Evolutionary conservation across 176 grass and related monocot genomes (phyloP).

Genomic region (Rhynchospora tenuis): DNA sequence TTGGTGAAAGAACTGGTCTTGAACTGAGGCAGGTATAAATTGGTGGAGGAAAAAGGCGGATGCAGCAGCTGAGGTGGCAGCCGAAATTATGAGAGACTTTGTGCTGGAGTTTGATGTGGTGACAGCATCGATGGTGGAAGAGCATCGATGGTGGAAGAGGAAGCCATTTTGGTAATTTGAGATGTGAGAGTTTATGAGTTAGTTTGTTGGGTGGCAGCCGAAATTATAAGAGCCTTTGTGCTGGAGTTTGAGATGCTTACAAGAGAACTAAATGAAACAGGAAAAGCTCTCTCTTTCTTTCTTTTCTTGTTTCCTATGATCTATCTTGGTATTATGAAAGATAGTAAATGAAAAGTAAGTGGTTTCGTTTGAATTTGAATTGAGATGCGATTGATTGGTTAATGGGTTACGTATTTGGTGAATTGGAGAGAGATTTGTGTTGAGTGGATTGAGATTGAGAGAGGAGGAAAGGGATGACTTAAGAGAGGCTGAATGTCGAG

Average conservation of each 20-base stretch:
- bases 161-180: conserved; percentile 4
- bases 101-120: not conserved
- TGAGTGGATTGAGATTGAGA: not conserved
- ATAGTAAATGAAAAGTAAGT: not conserved
- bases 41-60: conserved; percentile 11
- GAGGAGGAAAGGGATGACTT: not conserved
- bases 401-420: not conserved
- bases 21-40: conserved; percentile 5
- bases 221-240: not conserved
- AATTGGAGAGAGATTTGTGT: not conserved
- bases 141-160: not conserved
- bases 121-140: not conserved
- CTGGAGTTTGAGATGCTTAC: not conserved
- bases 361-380: not conserved
- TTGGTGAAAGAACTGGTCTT: conserved; percentile 19
- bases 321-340: no score
- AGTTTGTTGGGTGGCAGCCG: conserved; percentile 12
- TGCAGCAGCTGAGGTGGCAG: not conserved
- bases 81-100: conserved; percentile 4
- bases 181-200: not conserved
- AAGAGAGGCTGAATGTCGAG: not conserved
- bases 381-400: not conserved
- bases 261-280: not conserved
- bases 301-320: no score
- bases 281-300: not conserved